Evolutionary conservation across 495 filamentous ascomycete genomes (phyloP).

Genomic region (Chaetomidium leptoderma): DNA sequence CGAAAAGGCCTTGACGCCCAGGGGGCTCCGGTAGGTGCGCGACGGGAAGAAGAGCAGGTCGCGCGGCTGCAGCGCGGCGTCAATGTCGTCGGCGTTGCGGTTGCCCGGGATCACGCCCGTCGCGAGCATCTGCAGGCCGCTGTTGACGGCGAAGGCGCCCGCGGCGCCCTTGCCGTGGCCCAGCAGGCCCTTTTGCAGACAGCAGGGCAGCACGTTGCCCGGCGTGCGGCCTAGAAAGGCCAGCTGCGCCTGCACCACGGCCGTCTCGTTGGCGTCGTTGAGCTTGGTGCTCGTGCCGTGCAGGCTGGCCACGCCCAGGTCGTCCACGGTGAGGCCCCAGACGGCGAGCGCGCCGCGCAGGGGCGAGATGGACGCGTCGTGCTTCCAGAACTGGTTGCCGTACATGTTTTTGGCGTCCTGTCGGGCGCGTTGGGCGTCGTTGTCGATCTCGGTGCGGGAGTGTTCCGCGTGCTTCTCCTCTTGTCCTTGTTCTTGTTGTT

Average conservation of each 20-base stretch:
- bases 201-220: slow-evolving; percentile 91
- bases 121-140: slow-evolving; percentile 90
- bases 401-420: slow-evolving; percentile 85
- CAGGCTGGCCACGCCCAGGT: slow-evolving; percentile 92
- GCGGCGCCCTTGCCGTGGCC: slow-evolving; percentile 99
- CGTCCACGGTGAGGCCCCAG: slow-evolving; percentile 97
- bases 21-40: slow-evolving; percentile 91
- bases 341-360: slow-evolving; percentile 91
- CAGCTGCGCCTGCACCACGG: slow-evolving; percentile 94
- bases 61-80: slow-evolving; percentile 91
- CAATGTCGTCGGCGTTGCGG: slow-evolving; percentile 96
- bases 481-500: slow-evolving; percentile 69
- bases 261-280: slow-evolving; percentile 99
- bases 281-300: slow-evolving; percentile 97
- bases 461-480: slow-evolving; percentile 70
- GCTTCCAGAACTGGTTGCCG: slow-evolving; percentile 98
- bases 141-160: slow-evolving; percentile 99
- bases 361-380: slow-evolving; percentile 86
- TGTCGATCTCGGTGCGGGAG: slow-evolving; percentile 83
- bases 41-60: slow-evolving; percentile 97
- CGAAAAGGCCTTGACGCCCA: slow-evolving; percentile 96
- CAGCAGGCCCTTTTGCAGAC: slow-evolving; percentile 99
- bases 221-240: slow-evolving; percentile 89
- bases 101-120: slow-evolving; percentile 94
- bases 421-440: slow-evolving; percentile 83